Base-by-base conservation (phyloP, 257 asterid genomes). In the Gentiana straminea region DNA sequence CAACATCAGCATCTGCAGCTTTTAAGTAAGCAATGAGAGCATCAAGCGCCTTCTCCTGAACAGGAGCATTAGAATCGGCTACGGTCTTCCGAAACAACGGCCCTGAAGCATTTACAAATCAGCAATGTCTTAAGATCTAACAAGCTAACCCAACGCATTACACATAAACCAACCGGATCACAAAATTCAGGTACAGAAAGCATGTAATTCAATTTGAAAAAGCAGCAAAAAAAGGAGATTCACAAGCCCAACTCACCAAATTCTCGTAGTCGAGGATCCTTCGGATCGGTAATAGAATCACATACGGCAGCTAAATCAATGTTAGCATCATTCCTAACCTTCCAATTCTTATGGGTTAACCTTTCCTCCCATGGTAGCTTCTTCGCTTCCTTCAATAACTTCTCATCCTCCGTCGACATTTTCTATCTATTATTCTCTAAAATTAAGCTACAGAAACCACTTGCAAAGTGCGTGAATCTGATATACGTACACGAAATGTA, bases 301-400 rank as follows among this genome's bases (percentile, higher is more conserved):
- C 94, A 92, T 58, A 92, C 79, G 35, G 91, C 81, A 35, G 97
- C 97, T 74, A 92, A 79, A 79, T 92, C 99, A 66, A 92, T 86
- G 63, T 92, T 92, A 33, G 80, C 99, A 62, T 88, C 99, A 59
- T 89, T 92, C 69, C 99, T 77, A n/a, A 92, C 97, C 73, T 92
- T 92, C 99, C 99, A 92, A 65, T 88, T 92, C 84, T 89, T 92
- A 68, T 92, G 99, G 84, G 81, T 52, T 73, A 92, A 70, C 47
- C 99, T 83, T 64, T 92, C 97, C 80, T 86, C 97, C 99, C 97
- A 92, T 3, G 94, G 84, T 68, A 86, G 76, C 68, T 92, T 92
- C 91, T 92, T 92, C 52, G 99, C 97, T 85, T 86, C 99, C 86
- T 89, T 92, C 91, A 92, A 77, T 60, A 92, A 83, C 84, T 92